Conservation (phyloP, 2,329 filamentous ascomycete genomes). For the Alternaria sp. region DNA sequence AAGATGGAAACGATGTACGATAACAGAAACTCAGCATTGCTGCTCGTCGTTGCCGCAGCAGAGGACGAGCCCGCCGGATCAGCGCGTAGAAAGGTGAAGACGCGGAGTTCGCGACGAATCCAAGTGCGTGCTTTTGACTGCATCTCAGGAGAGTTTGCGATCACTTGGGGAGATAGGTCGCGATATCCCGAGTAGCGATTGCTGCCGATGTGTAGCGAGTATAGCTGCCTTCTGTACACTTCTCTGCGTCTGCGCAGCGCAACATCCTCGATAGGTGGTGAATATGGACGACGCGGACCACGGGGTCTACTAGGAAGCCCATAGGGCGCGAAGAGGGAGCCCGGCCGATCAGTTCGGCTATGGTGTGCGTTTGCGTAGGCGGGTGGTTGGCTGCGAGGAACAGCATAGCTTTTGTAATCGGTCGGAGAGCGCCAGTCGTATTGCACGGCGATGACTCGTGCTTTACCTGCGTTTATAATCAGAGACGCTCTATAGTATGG, state of each 20-base stretch:
- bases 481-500: neutral
- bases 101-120: slow-evolving; percentile 81
- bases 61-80: slow-evolving; percentile 28
- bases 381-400: slow-evolving; percentile 48
- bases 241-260: slow-evolving; percentile 68
- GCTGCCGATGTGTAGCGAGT: slow-evolving; percentile 81
- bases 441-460: slow-evolving; percentile 64
- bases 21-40: slow-evolving; percentile 82
- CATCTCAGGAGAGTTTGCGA: slow-evolving; percentile 70
- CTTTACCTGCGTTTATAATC: slow-evolving; percentile 52
- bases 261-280: slow-evolving; percentile 43
- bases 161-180: slow-evolving; percentile 72
- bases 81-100: slow-evolving; percentile 75
- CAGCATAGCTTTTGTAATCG: slow-evolving; percentile 65
- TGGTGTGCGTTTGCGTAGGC: neutral
- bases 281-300: slow-evolving; percentile 24
- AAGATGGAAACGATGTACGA: slow-evolving; percentile 86
- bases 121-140: slow-evolving; percentile 80
- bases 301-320: slow-evolving; percentile 25
- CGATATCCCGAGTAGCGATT: slow-evolving; percentile 79
- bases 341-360: neutral
- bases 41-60: slow-evolving; percentile 50
- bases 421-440: slow-evolving; percentile 65
- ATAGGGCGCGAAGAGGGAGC: slow-evolving; percentile 22
- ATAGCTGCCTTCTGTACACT: slow-evolving; percentile 75